Percentiles rank a stretch among this genome's conserved stretches.
Conservation (phyloP, 1,139 yeast genomes). For the Yamadazyma mexicana region DNA sequence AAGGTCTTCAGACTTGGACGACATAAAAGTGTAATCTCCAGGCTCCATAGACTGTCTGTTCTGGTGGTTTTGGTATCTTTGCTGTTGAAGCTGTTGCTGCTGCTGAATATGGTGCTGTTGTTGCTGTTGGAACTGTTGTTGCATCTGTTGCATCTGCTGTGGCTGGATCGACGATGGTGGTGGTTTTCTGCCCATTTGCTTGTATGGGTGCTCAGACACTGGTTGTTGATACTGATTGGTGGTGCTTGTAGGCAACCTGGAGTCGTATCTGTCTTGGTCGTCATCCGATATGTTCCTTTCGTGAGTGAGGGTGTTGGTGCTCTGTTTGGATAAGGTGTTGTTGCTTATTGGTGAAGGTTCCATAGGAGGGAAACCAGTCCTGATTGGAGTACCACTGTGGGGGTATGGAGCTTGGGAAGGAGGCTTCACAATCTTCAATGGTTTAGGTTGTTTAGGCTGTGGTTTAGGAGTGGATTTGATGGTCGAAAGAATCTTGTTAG, state of each 20-base stretch:
- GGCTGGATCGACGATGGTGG: conserved; percentile 21
- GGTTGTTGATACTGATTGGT: conserved; percentile 35
- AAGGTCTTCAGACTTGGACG: conserved; percentile 21
- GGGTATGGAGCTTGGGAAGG: conserved; percentile 2
- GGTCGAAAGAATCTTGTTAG: conserved; percentile 82
- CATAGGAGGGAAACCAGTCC: conserved; percentile 17
- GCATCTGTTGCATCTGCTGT: too few species aligned
- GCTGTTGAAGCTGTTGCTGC: conserved; percentile 9
- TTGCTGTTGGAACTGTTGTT: conserved; percentile 8
- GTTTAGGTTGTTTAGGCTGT: conserved; percentile 9
- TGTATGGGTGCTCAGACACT: conserved; percentile 28
- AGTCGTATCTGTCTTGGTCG: conserved; percentile 21
- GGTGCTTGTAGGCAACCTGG: conserved; percentile 37
- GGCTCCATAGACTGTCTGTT: conserved; percentile 13
- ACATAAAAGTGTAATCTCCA: conserved; percentile 24
- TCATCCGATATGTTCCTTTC: conserved; percentile 23
- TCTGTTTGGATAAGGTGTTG: conserved; percentile 11
- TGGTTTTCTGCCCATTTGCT: conserved; percentile 24
- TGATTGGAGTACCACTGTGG: conserved; percentile 6
- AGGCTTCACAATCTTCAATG: conserved; percentile 5
- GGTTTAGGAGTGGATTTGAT: conserved; percentile 74
- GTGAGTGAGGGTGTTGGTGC: conserved; percentile 7
- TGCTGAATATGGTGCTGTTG: conserved; percentile 8
- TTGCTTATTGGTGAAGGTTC: conserved; percentile 14
- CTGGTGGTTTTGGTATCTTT: too few species aligned